Base-by-base conservation (phyloP, 192 early-diverging fungal genomes). In the Backusella tuberculispora region DNA sequence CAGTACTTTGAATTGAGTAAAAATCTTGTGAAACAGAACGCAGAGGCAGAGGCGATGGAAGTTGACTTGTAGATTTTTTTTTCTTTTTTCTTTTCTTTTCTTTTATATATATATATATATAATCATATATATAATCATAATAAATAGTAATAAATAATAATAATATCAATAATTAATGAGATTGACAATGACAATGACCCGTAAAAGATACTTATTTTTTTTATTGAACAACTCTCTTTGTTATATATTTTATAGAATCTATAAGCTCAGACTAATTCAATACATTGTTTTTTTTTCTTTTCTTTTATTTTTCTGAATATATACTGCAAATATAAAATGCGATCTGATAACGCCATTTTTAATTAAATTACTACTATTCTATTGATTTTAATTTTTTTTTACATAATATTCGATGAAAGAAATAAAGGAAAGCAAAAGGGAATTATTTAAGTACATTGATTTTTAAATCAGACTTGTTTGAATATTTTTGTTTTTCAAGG, bases 1-100 rank as follows among this genome's bases (percentile, higher is more conserved):
- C 92, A 95, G 81, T 99, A 90, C 80, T 96, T 93, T 84, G 95
- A 97, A 78, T 21, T 63, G 45, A 80, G 79, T 64, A 73, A 65
- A 67, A 43, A 67, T 10, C 41, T 67, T 19, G 19, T 8, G 8
- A 41, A 21, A 1, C 9, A 67, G 21, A 13, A 38, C 0, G 15
- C 63, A 6, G 38, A n/a, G 21, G 5, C 40, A 10, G 66, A 67
- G n/a, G 8, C 41, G 3, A 67, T 67, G 66, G 66, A 67, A 40
- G 21, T 67, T 43, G 66, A 67, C 21, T 40, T 38, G 41, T 67
- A 67, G 41, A 67, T 24, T 67, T 46, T 4, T 13, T 46, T 9
- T 46, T 46, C 15, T 13, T 46, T 9, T 46, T 46, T 46, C 15
- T 46, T 46, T 46, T 46, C 8, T 46, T 46, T 46, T 46, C 1